Percentiles rank a stretch among this genome's conserved stretches.
These are phyloP conservation scores for Aspergillus proliferans DNA, from an alignment of 2,329 filamentous ascomycete genomes.

Conservation along the genomic window DNA sequence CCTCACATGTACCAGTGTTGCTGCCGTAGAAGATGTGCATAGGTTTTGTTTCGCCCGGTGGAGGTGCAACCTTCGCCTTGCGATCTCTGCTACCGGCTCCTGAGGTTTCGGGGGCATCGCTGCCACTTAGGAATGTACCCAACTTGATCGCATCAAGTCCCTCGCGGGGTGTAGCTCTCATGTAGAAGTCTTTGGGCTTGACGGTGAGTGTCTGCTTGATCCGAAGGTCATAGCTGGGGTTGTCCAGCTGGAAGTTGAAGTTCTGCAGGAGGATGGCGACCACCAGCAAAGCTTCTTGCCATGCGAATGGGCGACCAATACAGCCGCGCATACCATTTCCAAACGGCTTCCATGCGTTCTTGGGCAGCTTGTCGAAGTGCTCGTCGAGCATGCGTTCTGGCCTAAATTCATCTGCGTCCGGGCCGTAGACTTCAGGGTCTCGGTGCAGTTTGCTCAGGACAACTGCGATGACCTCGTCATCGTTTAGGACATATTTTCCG, in stretches of 20 bases:
- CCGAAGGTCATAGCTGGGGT: constrained; percentile 45
- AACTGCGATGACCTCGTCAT: constrained; percentile 45
- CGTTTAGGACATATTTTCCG: constrained; percentile 56
- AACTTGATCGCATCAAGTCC: constrained; percentile 40
- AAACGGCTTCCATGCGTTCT: constrained; percentile 66
- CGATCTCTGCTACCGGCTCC: constrained; percentile 11
- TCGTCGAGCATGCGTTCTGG: constrained; percentile 69
- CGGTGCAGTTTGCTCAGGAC: constrained; percentile 52
- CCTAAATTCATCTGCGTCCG: constrained; percentile 59
- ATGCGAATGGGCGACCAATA: constrained; percentile 67
- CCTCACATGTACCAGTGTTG: constrained; percentile 69
- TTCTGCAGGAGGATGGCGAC: constrained; percentile 63
- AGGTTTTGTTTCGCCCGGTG: constrained; percentile 30
- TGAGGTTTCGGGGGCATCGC: constrained; percentile 5
- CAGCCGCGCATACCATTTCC: constrained; percentile 65
- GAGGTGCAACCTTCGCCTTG: constrained; percentile 13
- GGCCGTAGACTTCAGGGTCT: constrained; percentile 60
- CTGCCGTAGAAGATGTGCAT: constrained; percentile 68
- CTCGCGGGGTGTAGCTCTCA: constrained; percentile 53
- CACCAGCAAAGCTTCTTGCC: constrained; percentile 63
- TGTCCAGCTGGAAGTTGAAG: constrained; percentile 60
- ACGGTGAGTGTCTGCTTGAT: constrained; percentile 36
- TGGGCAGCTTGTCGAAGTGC: constrained; percentile 58
- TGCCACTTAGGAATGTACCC: constrained; percentile 30
- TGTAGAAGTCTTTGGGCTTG: constrained; percentile 52